Base-by-base conservation (phyloP, 2,329 filamentous ascomycete genomes). In the Tolypocladium amazonense region DNA sequence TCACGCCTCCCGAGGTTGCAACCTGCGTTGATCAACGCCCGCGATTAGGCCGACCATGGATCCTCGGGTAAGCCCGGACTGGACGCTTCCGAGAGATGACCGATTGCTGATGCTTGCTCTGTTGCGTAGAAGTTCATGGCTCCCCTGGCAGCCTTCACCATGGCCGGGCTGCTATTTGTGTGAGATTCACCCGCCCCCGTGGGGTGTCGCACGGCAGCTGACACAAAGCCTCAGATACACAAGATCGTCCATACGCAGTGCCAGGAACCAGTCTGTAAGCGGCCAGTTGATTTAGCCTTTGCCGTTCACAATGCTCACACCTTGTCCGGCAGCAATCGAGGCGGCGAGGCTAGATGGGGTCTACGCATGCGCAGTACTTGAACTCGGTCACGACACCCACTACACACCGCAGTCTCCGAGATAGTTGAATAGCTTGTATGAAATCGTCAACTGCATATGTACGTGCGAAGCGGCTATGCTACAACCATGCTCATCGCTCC, bases 131-230 rank as follows among this genome's bases (percentile, higher is more conserved):
- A 71, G 43, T 70, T 82, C 59, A 77, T 78, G 61, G 78, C 79
- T 58, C 80, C 80, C 11, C 68, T 78, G 27, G 80, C 80, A 23
- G 80, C 80, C 45, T 81, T 81, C 62, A 79, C 77, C 23, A 83
- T 83, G 80, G 80, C 80, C 4, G 72, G 75, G 55, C 67, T 82
- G 15, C 70, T 82, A 27, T 78, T 82, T 60, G 77, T 77, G 71
- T 79, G 69, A 66, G 73, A 12, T 18, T 57, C 23, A 38, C 39
- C 50, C 56, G 25, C 27, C 30, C 30, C 15, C 39, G 2, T 23
- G 27, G 20, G 33, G 38, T 11, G 23, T 30, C 39, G 56, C 14
- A 33, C 25, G 14, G 27, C 56, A 41, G 35, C 47, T 56, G 45
- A 60, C 35, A 9, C 43, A 54, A 27, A 6, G 43, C 39, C 41